Evolutionary conservation across 805 yeast genomes (phyloP), one percentile per base, ranked within the genome.

Genomic region (Candida yuanshanica): DNA sequence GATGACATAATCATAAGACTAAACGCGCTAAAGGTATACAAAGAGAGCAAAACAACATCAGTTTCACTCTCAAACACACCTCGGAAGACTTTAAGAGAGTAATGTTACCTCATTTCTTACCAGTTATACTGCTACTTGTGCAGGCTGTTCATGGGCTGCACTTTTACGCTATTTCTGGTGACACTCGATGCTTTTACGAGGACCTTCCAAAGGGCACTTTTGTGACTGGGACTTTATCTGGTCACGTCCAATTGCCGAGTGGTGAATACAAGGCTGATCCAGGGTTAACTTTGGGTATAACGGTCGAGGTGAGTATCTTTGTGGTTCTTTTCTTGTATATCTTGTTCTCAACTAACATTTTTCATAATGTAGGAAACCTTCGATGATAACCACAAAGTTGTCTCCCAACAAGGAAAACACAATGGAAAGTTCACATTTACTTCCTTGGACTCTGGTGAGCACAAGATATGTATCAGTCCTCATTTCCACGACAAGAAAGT

Each of bases 381-480:
- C 55, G 95, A 88, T 64, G 79, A 81, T 58, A 76, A 84, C 62
- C 91, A 90, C 62, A 70, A 81, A 44, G 95, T 88, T 20, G 81
- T 80, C 27, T 62, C 70, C 45, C 95, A 87, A 60, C 77, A 70
- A 54, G 77, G 80, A 21, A 50, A 71, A 3, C 66, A 85, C 11
- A 63, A 60, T 31, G 85, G 88, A 13, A 81, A 81, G 46, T 84
- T 87, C 62, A 73, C 89, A 23, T 89, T 86, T 68, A 82, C 90
- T 11, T 84, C 96, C 1, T 65, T 79, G 35, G 95, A 84, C 40
- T 68, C 82, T 10, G 96, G 96, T 29, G 95, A 85, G 59, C 96
- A 89, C 69, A 72, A 74, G 53, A 72, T 90, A 53, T 89, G 97
- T 65, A 66, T 89, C 61, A 79, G 79, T 32, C 79, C 79, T 37